Evolutionary conservation across 345 rosid genomes (phyloP).

Genomic region (Atalantia buxifolia): DNA sequence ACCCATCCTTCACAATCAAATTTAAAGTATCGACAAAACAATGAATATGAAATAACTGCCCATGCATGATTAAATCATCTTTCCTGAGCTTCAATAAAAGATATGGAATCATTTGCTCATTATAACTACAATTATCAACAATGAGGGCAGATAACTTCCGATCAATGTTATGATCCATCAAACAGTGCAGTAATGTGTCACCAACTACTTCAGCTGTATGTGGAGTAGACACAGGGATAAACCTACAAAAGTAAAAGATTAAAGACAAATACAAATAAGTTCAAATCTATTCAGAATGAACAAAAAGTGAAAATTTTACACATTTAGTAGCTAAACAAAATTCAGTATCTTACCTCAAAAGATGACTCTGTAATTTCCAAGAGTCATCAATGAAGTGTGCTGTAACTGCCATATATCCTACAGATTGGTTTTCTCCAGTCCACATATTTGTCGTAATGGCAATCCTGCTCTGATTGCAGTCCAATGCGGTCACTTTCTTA

Average conservation of each 20-base stretch:
- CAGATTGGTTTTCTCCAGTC: neutral
- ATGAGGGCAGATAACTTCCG: neutral
- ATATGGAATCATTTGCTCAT: neutral
- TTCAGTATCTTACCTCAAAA: neutral
- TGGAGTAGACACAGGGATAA: neutral
- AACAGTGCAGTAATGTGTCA: neutral
- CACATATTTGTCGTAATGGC: neutral
- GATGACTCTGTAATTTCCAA: neutral
- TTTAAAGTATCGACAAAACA: neutral
- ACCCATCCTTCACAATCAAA: neutral
- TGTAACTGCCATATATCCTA: neutral
- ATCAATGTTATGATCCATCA: neutral
- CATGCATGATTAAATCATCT: neutral
- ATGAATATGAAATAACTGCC: neutral
- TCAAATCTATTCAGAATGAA: no score
- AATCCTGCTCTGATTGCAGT: neutral
- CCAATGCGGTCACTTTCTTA: no score
- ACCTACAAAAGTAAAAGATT: neutral
- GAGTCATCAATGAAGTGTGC: neutral
- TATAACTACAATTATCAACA: neutral
- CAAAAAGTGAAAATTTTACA: neutral
- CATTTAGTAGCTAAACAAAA: no score
- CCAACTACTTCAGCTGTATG: neutral
- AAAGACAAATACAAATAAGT: no score
- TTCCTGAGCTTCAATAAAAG: neutral